Evolutionary conservation across 306 rosid species (phyloP), one percentile per base, ranked within the genome.

Genomic region (Ziziphus jujuba): DNA sequence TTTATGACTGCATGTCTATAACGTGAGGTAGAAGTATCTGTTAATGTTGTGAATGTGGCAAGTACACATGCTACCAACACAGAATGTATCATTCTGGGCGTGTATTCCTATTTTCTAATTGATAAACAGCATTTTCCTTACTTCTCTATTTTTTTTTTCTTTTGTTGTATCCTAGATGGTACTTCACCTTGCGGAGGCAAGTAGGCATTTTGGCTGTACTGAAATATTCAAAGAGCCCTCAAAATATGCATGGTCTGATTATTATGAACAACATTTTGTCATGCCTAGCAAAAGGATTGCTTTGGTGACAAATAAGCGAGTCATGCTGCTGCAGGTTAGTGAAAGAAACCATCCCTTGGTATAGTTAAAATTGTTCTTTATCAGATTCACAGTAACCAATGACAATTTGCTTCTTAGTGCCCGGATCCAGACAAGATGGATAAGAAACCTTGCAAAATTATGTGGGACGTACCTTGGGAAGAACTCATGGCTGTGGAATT

Each of bases 391-490:
- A 77, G 67, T 69, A 21, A 71, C 66, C 64, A 23, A 10, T 28
- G 33, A 56, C 60, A 66, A 55, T 35, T 72, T 49, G 48, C 35
- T 31, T 53, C 21, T 21, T 85, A 93, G 99, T 86, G 99, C 72
- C 83, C 81, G 73, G 90, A 83, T 73, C 89, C 73, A 35, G 97
- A 89, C 80, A 88, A 82, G 84, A 72, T 90, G 87, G 96, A 90
- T 78, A 90, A 84, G 76, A 93, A 87, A 82, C 90, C 97, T 59
- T 88, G 90, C 88, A 93, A 93, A 73, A 90, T 93, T 57, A 69
- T 87, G 81, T 93, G 97, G 97, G 99, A 93, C 34, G 89, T 93
- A 49, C 92, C 96, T 51, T 90, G 96, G 99, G 96, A 87, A 71
- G 95, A 90, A 77, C 84, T 93, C 75, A 83, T 93, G 95, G 85